Evolutionary conservation across 441 rosid genomes (phyloP), one percentile per base, ranked within the genome.

Genomic region (Breynia disticha): DNA sequence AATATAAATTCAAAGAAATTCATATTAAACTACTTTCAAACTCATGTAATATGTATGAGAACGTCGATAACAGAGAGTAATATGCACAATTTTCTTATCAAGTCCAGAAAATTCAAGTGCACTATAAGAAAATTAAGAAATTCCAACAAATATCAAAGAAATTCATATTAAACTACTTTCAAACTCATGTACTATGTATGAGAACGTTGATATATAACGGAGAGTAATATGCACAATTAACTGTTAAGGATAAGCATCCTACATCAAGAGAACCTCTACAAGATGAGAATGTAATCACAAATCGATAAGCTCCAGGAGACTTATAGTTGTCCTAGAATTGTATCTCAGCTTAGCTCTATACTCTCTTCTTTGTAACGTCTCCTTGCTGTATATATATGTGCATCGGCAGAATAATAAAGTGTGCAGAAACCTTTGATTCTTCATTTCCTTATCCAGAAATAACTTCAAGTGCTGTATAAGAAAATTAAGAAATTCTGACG

Each of bases 141-240:
- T 4, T n/a, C n/a, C n/a, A n/a, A 5, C 5, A 41, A 41, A 3
- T 37, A n/a, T 5, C 11, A 13, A 41, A 41, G n/a, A 41, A 15
- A 41, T 11, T 41, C 15, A 41, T 41, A 9, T 41, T 41, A 3
- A 41, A 9, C 44, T 41, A 41, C 13, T 41, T 41, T 28, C 35
- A 28, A 5, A 28, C 32, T 24, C 32, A 24, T 24, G 32, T 2
- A 24, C 3, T 3, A 3, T 2, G 7, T 24, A 3, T 84, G 79
- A 53, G 98, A 91, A 69, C 88, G 96, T 73, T 80, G 46, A 65
- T 84, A n/a, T n/a, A n/a, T n/a, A 87, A 60, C 98, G 97, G 47
- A 97, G 89, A 64, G 94, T 69, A 60, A 91, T 75, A 48, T 81
- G 83, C 59, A 65, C 55, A 69, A 84, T n/a, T n/a, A n/a, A n/a